Evolutionary conservation across 1,139 yeast species (phyloP).

Genomic region (Spencermartinsiella ligniputridi): DNA sequence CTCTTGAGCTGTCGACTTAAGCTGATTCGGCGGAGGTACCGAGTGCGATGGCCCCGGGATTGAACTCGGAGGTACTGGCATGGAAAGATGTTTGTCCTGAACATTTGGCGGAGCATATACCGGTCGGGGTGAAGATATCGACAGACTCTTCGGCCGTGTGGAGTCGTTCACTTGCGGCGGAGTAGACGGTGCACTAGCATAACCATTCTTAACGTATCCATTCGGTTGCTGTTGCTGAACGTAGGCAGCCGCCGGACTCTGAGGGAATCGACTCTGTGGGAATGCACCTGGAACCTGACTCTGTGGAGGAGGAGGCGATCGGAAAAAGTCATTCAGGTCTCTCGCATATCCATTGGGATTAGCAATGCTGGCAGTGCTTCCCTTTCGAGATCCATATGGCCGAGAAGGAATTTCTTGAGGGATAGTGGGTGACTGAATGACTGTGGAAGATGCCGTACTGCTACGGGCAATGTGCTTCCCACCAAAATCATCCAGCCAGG

Average conservation of each 20-base stretch:
- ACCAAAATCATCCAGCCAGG: conserved; percentile 42
- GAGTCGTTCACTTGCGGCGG: background rate
- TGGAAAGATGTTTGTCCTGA: conserved; percentile 1
- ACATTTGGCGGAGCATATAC: conserved; percentile 1
- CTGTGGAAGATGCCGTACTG: background rate
- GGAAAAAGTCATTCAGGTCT: conserved; percentile 44
- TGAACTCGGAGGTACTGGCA: conserved; percentile 1
- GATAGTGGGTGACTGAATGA: conserved; percentile 4
- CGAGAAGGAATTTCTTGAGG: conserved; percentile 27
- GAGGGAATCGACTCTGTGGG: background rate
- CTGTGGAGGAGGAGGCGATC: conserved; percentile 27
- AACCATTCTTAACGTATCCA: background rate
- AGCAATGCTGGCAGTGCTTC: conserved; percentile 38
- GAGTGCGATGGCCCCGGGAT: background rate
- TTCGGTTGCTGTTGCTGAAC: background rate
- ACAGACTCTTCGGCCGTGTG: background rate
- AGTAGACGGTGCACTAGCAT: background rate
- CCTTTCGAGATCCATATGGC: conserved; percentile 27
- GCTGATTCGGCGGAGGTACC: background rate
- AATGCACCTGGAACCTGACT: background rate
- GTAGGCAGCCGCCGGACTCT: background rate
- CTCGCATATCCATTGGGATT: conserved; percentile 28
- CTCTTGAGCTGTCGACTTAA: conserved; percentile 14
- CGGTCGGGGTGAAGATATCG: background rate
- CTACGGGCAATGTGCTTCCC: conserved; percentile 14